Evolutionary conservation across 768 basidiomycete species (phyloP), one percentile per base, ranked within the genome.

Genomic region (Suillus ampliporus): DNA sequence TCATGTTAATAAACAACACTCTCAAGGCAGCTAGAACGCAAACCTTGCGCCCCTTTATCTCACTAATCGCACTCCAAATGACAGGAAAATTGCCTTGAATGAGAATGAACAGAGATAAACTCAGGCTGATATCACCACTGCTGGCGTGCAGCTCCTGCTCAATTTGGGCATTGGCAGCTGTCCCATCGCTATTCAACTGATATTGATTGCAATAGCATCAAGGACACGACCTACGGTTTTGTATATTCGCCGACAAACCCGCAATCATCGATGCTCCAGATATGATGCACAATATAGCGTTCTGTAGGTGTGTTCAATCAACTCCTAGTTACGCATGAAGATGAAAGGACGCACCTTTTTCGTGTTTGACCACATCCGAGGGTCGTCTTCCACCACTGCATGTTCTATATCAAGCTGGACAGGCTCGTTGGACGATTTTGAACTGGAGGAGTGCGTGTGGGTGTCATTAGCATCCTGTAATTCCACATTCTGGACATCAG

Each of bases 11-110:
- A 21, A 59, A 44, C 35, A 34, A 28, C 50, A 37, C 44, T 31
- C 6, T 57, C 17, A 14, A 51, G 23, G 19, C 17, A 56, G 14
- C 19, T 15, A 10, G 14, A 38, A 60, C 6, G 8, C 61, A 41
- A 65, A 87, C 88, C 80, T 86, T 93, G 57, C 92, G 79, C 1
- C 92, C 92, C 68, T 86, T 86, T 17, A 94, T 83, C 73, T 94
- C 92, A 64, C 89, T 89, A 34, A 92, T 75, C 0, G 87, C 83
- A 41, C 82, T 84, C 91, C 92, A 93, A 1, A 89, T 47, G 35
- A 91, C 63, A 0, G 92, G 92, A 57, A 86, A 77, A 21, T 79
- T 67, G 2, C 92, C 92, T 75, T 93, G 92, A 4, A 88, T 65
- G 2, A 89, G 76, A 62, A 92, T 86, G 75, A 91, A 93, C 23